Base-by-base conservation (phyloP, 1,139 yeast genomes). In the Lodderomyces orthopsilosis region DNA sequence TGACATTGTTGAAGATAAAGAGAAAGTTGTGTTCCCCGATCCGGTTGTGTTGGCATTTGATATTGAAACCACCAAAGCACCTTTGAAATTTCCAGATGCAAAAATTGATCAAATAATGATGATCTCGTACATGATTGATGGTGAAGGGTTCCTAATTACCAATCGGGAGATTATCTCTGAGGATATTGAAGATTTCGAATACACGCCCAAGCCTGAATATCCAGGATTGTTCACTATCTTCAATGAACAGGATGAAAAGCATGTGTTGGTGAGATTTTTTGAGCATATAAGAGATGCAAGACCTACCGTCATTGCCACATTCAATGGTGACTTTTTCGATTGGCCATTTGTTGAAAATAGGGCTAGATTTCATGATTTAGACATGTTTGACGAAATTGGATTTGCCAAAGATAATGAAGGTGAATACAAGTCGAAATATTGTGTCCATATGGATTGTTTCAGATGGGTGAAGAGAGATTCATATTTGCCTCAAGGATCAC, bases 381-480 rank as follows among this genome's bases (percentile, higher is more conserved):
- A 87, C 61, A 84, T 94, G 95, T 87, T 81, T 60, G 85, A 85
- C 42, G 98, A 93, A 62, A 93, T 93, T 55, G 99, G 99, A 1
- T 94, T 93, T 61, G 88, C 90, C 6, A 82, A 82, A 44, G 98
- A 94, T 61, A 70, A 75, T 38, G 98, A 91, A 55, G 96, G 88
- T 32, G 97, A 91, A 61, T 94, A 91, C 63, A 91, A 91, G 62
- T 89, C 97, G 9, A 78, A 89, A 7, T 85, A 90, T 55, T 93
- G 98, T 70, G 87, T 82, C 1, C 99, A 94, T 61, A 90, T 94
- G 97, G 99, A 94, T 66, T 93, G 98, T 64, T 94, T 71, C 63
- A 70, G 98, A 53, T 94, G 99, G 99, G 99, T 94, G n/a, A 90
- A 94, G 59, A 81, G 99, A 68, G 99, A 94, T 62, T 87, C 96